These are phyloP conservation scores for Colletotrichum musae DNA, from an alignment of 2,329 filamentous ascomycete genomes.

Conservation along the genomic window DNA sequence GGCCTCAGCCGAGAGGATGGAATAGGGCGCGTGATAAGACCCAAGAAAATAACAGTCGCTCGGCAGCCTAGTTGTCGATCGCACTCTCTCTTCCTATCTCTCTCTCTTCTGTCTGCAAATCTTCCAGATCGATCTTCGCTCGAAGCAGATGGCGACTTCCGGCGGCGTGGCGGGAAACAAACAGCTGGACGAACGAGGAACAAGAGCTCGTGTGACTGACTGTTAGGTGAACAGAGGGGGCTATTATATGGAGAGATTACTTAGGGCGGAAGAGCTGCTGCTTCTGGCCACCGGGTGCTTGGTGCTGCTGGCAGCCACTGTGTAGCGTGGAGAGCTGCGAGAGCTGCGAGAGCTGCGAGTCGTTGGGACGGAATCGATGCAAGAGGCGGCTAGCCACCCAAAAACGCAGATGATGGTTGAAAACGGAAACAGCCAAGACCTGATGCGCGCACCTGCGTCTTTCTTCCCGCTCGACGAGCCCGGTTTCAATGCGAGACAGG, in stretches of 20 bases:
- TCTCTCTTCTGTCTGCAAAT: not conserved
- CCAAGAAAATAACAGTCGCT: conserved; percentile 4
- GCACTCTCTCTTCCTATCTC: not conserved
- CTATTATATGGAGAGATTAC: conserved; percentile 28
- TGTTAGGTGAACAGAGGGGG: conserved; percentile 14
- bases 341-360: conserved; percentile 9
- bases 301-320: conserved; percentile 17
- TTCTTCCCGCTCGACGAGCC: conserved; percentile 34
- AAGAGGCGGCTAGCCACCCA: conserved; percentile 30
- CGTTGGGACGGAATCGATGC: conserved; percentile 31
- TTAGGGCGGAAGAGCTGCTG: not conserved
- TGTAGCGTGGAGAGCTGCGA: conserved; percentile 16
- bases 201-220: conserved; percentile 9
- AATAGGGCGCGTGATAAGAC: not conserved
- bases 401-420: conserved; percentile 31
- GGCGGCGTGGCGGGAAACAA: conserved; percentile 11
- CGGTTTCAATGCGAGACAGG: conserved; percentile 36
- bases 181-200: conserved; percentile 18
- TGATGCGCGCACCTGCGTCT: conserved; percentile 27
- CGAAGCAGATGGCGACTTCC: conserved; percentile 1
- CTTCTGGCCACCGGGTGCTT: not conserved
- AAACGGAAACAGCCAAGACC: conserved; percentile 39
- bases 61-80: conserved; percentile 5
- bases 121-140: too few relatives aligned
- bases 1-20: not conserved